Percentiles rank a stretch among this genome's conserved stretches.
Evolutionary conservation across 257 asterid species (phyloP).

Genomic region (Haberlea rhodopensis): DNA sequence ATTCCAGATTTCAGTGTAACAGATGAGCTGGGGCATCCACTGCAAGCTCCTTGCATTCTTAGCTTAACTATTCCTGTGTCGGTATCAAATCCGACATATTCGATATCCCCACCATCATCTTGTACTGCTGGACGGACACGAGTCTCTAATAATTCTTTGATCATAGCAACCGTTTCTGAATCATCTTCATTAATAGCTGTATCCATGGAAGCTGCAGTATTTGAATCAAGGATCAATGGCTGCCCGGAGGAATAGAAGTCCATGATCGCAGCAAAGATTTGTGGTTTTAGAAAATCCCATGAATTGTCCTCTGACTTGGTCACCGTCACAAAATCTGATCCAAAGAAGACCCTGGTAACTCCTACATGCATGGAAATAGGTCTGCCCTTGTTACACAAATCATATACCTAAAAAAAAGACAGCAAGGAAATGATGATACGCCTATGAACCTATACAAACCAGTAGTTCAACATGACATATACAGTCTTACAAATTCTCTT

Average conservation of each 20-base stretch:
- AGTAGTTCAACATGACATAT: neutral
- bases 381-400: neutral
- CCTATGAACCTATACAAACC: neutral
- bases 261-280: constrained; percentile 90
- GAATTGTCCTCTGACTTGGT: constrained; percentile 77
- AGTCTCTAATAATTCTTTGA: constrained; percentile 88
- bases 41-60: constrained; percentile 99
- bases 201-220: constrained; percentile 70
- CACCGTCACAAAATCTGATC: constrained; percentile 81
- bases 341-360: constrained; percentile 79
- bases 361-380: constrained; percentile 41
- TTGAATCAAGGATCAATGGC: constrained; percentile 71
- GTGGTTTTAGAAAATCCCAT: constrained; percentile 90
- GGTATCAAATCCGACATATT: constrained; percentile 64
- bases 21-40: constrained; percentile 98
- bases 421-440: neutral
- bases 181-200: constrained; percentile 86
- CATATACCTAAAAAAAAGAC: neutral
- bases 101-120: constrained; percentile 97
- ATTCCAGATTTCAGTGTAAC: constrained; percentile 95
- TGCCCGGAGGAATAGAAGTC: constrained; percentile 82
- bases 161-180: constrained; percentile 98
- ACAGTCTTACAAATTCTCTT: too few relatives aligned
- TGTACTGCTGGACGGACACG: constrained; percentile 96
- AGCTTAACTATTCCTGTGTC: constrained; percentile 80